Base-by-base conservation (phyloP, 352 stramenopile species). In the Phytophthora europaea region DNA sequence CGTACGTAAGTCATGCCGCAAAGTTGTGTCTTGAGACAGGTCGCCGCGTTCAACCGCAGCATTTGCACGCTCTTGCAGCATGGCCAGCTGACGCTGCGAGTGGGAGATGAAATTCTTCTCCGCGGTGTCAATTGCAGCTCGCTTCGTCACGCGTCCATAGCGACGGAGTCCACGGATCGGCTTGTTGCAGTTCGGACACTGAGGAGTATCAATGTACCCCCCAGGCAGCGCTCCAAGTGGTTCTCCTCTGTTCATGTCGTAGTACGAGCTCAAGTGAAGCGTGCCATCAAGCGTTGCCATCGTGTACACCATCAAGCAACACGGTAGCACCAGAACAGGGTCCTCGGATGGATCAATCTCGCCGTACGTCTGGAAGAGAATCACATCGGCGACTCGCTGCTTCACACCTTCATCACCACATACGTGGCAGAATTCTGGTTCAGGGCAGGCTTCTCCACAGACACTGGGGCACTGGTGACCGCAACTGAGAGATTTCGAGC, bases 381-480 rank as follows among this genome's bases (percentile, higher is more conserved):
- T 79, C 55, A 95, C 58, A 56, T 95, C 90, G 2, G 83, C 88
- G n/a, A 89, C 62, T 5, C 79, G 48, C 28, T 89, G 61, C 16
- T 76, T 70, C 7, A 82, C 64, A 10, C 77, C 62, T 7, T 79
- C 61, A 26, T 69, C 47, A 15, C 79, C 80, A 73, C 89, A 96
- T 9, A 80, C 62, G n/a, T 86, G 74, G 67, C 90, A 97, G 43
- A 82, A 88, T 16, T 75, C 53, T 33, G 60, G 67, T n/a, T 76
- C 60, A 6, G 81, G 85, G 56, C 90, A 97, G n/a, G 72, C 33
- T 77, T 95, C 88, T 15, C 90, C 90, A 67, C 90, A 97, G 6
- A 97, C 66, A 26, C 81, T 87, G 4, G 88, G 88, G 40, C 90
- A 97, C 22, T 80, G 84, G 57, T 97, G 90, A 7, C 88, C 88